Evolutionary conservation across 192 early-diverging fungal genomes (phyloP), one percentile per base, ranked within the genome.

Genomic region (Coemansia sp.): DNA sequence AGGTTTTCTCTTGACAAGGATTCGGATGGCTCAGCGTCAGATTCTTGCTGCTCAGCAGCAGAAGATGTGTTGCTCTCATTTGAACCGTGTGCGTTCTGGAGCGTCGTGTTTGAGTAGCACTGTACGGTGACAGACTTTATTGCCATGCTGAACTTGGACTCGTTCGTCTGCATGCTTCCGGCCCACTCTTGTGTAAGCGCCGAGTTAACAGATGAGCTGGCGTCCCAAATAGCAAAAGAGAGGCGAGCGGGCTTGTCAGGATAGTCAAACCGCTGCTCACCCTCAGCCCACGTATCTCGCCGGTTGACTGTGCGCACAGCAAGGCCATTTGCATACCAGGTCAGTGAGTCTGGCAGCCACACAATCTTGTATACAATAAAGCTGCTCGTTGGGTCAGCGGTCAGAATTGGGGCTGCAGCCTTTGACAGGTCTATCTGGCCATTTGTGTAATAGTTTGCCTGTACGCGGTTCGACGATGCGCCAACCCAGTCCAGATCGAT

Each of bases 401-500:
- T 1, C 28, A 79, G 52, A 5, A 72, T 42, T 1, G 70, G 55
- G 8, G 76, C 59, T 1, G 42, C 40, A 5, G 67, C 71, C 38
- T 64, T 46, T 8, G 59, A 57, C 14, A 64, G 70, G 38, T 84
- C 82, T 5, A 85, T 38, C 56, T 81, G 64, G 54, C 61, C 72
- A 17, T 75, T 61, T 21, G 65, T 74, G 66, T 85, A 89, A 51
- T 71, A 87, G 66, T 87, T 87, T n/a, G 85, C 79, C 57, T 89
- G 85, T 2, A 82, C 85, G 44, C 76, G 75, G 25, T 75, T 75
- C 1, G 84, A 75, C 17, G 83, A 69, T 17, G 60, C 54, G 2
- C 87, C 87, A 20, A 87, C 84, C 67, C 77, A 81, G 69, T 89
- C 87, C 59, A 84, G 82, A 60, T 86, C 84, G 21, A 89, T 84